Base-by-base conservation (phyloP, 352 stramenopile genomes). In the Phytopythium boreale region DNA sequence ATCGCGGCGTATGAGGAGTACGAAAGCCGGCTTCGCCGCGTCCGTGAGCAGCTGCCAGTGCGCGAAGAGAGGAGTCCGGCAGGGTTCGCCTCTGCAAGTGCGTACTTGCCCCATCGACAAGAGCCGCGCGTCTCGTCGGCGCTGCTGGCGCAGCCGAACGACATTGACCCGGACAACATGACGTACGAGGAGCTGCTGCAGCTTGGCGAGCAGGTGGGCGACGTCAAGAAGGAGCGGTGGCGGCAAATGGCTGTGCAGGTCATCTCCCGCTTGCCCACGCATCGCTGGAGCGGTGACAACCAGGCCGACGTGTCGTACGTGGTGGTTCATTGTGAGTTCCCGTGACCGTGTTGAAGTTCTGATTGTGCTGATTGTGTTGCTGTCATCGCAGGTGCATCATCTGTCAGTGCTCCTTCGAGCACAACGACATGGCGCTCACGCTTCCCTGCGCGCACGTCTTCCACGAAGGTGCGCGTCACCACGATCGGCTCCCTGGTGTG, bases 151-250 rank as follows among this genome's bases (percentile, higher is more conserved):
- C 64, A 73, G 4, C 60, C 64, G 4, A 72, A 56, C 46, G 72
- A 71, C 51, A 72, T 93, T n/a, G 84, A 92, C 58, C 81, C 83
- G 1, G 84, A 92, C 55, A 88, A 79, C 64, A 93, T 93, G 84
- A 87, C 76, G 12, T 93, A 93, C 71, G 84, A 93, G 62, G 80
- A 91, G 59, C 68, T 93, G 5, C 44, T 93, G 41, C 70, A 82
- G 29, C 72, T 93, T 5, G 84, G 83, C 27, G 84, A 93, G 44
- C 58, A 85, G 53, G 79, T 87, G 14, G 84, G 84, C 9, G 84
- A 93, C 41, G 84, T 93, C 27, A 89, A 85, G 67, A 87, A 88
- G 44, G 84, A 93, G 56, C 72, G 81, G 1, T 93, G 85, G 85
- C 72, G 79, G 10, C 63, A 74, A 66, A 74, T 87, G 57, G 85